phyloP scores from a whole-genome alignment of 768 basidiomycete species.

The Nidularia sp. region DNA sequence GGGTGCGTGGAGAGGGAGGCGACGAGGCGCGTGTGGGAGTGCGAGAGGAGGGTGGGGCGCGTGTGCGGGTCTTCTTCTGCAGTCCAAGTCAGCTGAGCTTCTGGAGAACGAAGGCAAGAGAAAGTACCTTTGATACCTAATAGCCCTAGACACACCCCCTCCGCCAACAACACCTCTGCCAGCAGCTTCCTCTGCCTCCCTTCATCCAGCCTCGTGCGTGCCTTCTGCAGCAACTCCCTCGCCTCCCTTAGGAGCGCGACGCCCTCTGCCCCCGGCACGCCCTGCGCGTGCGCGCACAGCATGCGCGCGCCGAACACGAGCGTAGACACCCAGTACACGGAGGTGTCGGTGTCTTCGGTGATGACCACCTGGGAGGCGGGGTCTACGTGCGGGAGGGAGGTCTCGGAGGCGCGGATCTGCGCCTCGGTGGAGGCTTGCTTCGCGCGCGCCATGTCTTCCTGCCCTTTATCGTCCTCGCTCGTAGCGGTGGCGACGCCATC shows the following conservation, averaged over 20 bases:
- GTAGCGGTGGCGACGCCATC: no score
- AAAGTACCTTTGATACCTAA: constrained; percentile 64
- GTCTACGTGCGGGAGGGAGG: no score
- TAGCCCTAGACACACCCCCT: constrained; percentile 71
- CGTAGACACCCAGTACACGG: constrained; percentile 72
- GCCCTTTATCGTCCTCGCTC: no score
- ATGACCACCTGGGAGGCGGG: not conserved
- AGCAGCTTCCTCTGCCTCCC: constrained; percentile 43
- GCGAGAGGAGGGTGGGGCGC: constrained; percentile 54
- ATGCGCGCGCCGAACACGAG: constrained; percentile 75
- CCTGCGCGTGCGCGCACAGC: constrained; percentile 51
- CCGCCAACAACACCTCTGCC: constrained; percentile 60
- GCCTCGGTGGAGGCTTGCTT: no score
- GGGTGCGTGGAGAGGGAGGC: constrained; percentile 44
- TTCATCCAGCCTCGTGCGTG: constrained; percentile 46
- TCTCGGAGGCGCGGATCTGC: no score
- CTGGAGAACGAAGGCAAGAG: not conserved
- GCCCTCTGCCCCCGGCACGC: constrained; percentile 27
- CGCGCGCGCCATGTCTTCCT: no score
- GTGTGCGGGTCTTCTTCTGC: constrained; percentile 64
- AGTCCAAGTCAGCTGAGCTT: not conserved
- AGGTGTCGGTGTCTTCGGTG: constrained; percentile 54
- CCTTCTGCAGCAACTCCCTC: constrained; percentile 53
- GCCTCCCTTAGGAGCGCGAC: constrained; percentile 64
- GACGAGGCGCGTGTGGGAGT: constrained; percentile 49